Evolutionary conservation across 2,329 filamentous ascomycete species (phyloP), one percentile per base, ranked within the genome.

Genomic region (Exophiala oligosperma): DNA sequence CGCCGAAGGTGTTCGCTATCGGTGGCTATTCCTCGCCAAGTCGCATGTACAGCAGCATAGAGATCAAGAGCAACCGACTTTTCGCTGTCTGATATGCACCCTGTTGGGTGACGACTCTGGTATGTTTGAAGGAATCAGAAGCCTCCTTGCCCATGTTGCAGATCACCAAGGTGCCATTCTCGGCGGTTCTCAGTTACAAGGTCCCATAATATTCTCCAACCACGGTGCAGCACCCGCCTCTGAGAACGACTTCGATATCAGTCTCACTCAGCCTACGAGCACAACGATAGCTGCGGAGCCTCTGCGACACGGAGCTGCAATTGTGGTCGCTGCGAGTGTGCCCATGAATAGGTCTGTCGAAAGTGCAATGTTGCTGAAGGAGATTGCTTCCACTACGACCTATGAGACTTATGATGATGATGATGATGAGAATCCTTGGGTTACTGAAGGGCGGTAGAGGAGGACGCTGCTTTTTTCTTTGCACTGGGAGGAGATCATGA

Each of bases 21-120:
- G 76, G 2, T 79, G 75, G 74, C 59, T 69, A 8, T 79, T 79
- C 59, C 69, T 79, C 1, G 76, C 76, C n/a, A 79, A 79, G 61
- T 72, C 68, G 6, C 76, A 79, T 64, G 68, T 77, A 7, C 61
- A 43, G 38, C 47, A 54, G 35, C 35, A n/a, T n/a, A 48, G 52
- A 12, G n/a, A 37, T 21, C 11, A 32, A 23, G 17, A 51, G 21
- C 11, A 23, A 2, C 12, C 57, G n/a, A 56, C 50, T 2, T 59
- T 46, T 29, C 57, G 57, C 2, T 59, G 57, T 52, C 29, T 59
- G 29, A 35, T 54, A 26, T 59, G 57, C 26, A 24, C 46, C 11
- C 37, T 59, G 29, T 32, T 47, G 4, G 53, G 53, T 43, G 52
- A 59, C 21, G 52, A 59, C 1, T 52, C 57, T 11, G 57, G 28